phyloP scores from a whole-genome alignment of 129 eudicot genomes.

The Tagetes erecta region DNA sequence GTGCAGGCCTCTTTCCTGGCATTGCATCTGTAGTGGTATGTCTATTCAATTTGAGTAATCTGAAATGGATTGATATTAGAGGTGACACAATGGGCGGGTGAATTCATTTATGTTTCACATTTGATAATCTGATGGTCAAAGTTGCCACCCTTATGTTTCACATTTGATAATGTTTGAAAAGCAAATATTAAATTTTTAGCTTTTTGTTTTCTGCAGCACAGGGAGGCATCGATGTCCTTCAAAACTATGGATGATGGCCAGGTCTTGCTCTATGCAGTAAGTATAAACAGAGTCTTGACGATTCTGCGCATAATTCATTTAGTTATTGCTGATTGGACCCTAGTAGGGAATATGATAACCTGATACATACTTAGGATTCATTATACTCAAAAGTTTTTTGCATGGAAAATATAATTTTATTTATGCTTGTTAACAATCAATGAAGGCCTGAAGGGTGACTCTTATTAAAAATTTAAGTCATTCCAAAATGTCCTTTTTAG shows the following conservation, averaged over 20 bases:
- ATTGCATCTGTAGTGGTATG: slow-evolving; percentile 95
- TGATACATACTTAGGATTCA: not conserved
- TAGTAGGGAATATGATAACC: not conserved
- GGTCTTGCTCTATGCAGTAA: slow-evolving; percentile 85
- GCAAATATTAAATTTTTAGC: not conserved
- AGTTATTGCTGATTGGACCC: not conserved
- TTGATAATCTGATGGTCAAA: not conserved
- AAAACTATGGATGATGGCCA: slow-evolving; percentile 99
- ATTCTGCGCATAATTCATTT: slow-evolving; percentile 13
- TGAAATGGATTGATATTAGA: slow-evolving; percentile 12
- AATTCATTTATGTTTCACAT: not conserved
- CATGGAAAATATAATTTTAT: slow-evolving; percentile 1
- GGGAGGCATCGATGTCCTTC: slow-evolving; percentile 97
- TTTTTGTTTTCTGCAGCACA: slow-evolving; percentile 62
- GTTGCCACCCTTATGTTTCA: slow-evolving; percentile 13
- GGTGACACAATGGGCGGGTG: not conserved
- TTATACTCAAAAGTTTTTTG: slow-evolving; percentile 4
- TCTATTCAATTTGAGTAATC: not conserved
- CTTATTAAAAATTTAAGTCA: not conserved
- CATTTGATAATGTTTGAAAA: slow-evolving; percentile 4
- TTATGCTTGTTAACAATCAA: not conserved
- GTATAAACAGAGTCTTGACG: slow-evolving; percentile 24
- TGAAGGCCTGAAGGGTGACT: not conserved
- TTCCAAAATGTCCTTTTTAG: not conserved
- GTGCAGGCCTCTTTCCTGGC: slow-evolving; percentile 97